Base-by-base conservation (phyloP, 352 stramenopile species). In the Pythium insidiosum region DNA sequence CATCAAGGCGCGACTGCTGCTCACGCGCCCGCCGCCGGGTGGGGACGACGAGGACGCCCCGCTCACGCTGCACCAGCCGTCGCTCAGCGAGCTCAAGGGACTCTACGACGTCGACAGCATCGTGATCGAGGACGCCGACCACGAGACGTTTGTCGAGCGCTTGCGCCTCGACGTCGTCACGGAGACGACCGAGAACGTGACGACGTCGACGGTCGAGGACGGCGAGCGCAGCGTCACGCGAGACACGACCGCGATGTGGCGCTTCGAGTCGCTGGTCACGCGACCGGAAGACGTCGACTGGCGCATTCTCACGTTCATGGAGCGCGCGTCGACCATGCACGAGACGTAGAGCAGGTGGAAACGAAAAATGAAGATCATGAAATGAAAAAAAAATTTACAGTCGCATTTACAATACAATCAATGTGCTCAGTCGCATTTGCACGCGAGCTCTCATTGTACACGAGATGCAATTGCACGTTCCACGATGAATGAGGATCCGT, bases 261-360 rank as follows among this genome's bases (percentile, higher is more conserved):
- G 54, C 43, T 84, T 84, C 30, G 74, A 83, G 54, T 87, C 74
- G 11, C 43, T 59, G 19, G 68, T 84, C 21, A 83, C 71, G 4
- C 51, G 56, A 3, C 64, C 64, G 0, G 68, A 81, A 13, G 60
- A 84, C 34, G 44, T 87, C 12, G 71, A 83, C 48, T 87, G 74
- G 74, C 71, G 71, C 16, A 79, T 87, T 34, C 50, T 60, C 9
- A 60, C 50, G 26, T 59, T 64, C 50, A 60, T 60, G 45, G 50
- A 64, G 30, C n/a, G n/a, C n/a, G n/a, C n/a, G n/a, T n/a, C n/a
- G n/a, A n/a, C n/a, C n/a, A n/a, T n/a, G n/a, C n/a, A n/a, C n/a
- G n/a, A n/a, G n/a, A n/a, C n/a, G n/a, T n/a, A n/a, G n/a, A n/a
- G n/a, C n/a, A n/a, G n/a, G n/a, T n/a, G n/a, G n/a, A n/a, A n/a